Percentiles rank a stretch among this genome's conserved stretches.
These are phyloP conservation scores for Diplotaxis tenuifolia DNA, from an alignment of 345 rosid genomes.

Conservation along the genomic window DNA sequence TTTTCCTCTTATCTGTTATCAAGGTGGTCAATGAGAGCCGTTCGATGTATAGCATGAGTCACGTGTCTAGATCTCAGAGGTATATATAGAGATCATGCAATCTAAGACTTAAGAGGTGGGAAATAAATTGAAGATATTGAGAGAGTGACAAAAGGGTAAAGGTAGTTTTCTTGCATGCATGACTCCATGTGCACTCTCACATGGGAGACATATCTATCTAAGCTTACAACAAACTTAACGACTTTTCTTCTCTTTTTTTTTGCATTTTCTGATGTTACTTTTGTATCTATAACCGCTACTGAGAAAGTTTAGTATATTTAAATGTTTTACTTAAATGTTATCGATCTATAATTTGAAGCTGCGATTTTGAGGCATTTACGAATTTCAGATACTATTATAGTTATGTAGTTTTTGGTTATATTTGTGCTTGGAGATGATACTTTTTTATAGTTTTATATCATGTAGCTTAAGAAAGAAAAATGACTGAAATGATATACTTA, in stretches of 20 bases:
- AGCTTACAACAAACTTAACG: slow-evolving; percentile 32
- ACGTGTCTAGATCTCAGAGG: slow-evolving; percentile 17
- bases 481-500: neutral
- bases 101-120: slow-evolving; percentile 25
- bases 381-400: neutral
- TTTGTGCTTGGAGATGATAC: neutral
- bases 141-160: slow-evolving; percentile 21
- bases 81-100: slow-evolving; percentile 23
- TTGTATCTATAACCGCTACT: neutral
- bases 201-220: slow-evolving; percentile 21
- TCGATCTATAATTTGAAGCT: neutral
- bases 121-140: slow-evolving; percentile 1
- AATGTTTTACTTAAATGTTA: neutral
- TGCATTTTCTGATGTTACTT: neutral
- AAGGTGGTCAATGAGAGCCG: slow-evolving; percentile 22
- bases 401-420: neutral
- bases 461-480: neutral
- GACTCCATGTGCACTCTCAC: slow-evolving; percentile 36
- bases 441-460: neutral
- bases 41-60: slow-evolving; percentile 13
- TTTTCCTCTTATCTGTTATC: slow-evolving; percentile 22
- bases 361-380: neutral
- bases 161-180: slow-evolving; percentile 33
- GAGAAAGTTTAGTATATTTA: neutral
- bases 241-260: slow-evolving; percentile 3